phyloP scores from a whole-genome alignment of 352 stramenopile species.

The Phytophthora uliginosa region DNA sequence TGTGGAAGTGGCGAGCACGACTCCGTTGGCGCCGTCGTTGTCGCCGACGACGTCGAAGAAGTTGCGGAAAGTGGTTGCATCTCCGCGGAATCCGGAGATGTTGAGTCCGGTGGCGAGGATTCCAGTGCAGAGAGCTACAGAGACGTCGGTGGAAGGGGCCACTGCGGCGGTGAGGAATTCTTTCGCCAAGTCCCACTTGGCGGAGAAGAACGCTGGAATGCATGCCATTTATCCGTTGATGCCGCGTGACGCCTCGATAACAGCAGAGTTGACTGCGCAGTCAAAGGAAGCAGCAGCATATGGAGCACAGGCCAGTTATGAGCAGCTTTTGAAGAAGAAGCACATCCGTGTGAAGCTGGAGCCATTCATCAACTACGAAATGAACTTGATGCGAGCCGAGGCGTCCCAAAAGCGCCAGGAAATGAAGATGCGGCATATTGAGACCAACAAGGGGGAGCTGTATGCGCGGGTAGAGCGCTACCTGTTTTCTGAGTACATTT shows the following conservation, averaged over 20 bases:
- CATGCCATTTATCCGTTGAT: slow-evolving; percentile 56
- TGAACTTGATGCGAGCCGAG: slow-evolving; percentile 81
- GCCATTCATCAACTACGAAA: slow-evolving; percentile 86
- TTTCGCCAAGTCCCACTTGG: slow-evolving; percentile 55
- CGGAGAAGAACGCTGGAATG: slow-evolving; percentile 39
- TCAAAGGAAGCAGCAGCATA: slow-evolving; percentile 15
- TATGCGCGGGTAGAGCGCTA: slow-evolving; percentile 79
- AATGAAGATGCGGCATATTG: slow-evolving; percentile 88
- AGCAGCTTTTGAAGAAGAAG: slow-evolving; percentile 55
- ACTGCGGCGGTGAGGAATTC: slow-evolving; percentile 50
- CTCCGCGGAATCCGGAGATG: slow-evolving; percentile 28
- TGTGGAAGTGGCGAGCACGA: slow-evolving; percentile 11
- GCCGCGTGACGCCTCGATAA: slow-evolving; percentile 15
- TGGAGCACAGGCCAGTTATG: slow-evolving; percentile 27
- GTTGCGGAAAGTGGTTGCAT: slow-evolving; percentile 33
- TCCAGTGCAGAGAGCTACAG: slow-evolving; percentile 1
- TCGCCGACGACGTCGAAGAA: slow-evolving; percentile 60
- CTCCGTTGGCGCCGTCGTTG: slow-evolving; percentile 50
- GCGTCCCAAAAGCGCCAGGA: slow-evolving; percentile 85
- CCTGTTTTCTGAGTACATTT: slow-evolving; percentile 82
- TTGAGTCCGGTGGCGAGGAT: slow-evolving; percentile 28
- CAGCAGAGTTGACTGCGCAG: background rate
- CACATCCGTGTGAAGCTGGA: slow-evolving; percentile 82
- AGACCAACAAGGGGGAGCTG: slow-evolving; percentile 86
- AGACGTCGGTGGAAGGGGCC: slow-evolving; percentile 35